Percentiles rank a stretch among this genome's conserved stretches.
Conservation (phyloP, 306 rosid genomes). For the barrel medic (Medicago truncatula) region DNA sequence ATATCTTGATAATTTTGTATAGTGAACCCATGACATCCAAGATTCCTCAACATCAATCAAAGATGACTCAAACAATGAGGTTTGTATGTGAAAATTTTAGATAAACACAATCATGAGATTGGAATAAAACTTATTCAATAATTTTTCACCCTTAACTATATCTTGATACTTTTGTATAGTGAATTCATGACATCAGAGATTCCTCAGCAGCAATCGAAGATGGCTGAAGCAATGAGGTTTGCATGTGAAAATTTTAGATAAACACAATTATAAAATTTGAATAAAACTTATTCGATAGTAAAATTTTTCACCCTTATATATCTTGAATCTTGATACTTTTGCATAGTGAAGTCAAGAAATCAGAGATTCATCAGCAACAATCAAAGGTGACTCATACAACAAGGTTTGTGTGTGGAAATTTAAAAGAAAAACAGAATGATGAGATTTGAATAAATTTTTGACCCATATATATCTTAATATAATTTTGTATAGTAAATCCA, state of each 20-base stretch:
- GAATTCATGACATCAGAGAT: too few species aligned
- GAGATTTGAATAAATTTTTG: neutral
- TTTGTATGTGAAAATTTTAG: too few species aligned
- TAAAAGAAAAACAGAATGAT: neutral
- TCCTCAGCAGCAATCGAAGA: neutral
- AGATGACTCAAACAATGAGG: too few species aligned
- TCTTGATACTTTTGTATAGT: too few species aligned
- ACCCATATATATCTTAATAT: slow-evolving; percentile 1
- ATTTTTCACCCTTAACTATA: too few species aligned
- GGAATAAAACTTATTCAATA: too few species aligned
- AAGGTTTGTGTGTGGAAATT: neutral
- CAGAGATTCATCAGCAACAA: slow-evolving; percentile 52
- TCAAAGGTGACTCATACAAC: slow-evolving; percentile 44
- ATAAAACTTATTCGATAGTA: neutral
- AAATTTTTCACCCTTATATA: neutral
- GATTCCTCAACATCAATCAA: too few species aligned
- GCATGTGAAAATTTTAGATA: neutral
- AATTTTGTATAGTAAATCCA: slow-evolving; percentile 39
- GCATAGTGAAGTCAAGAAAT: slow-evolving; percentile 50
- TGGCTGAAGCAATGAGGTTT: too few species aligned
- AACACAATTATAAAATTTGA: neutral
- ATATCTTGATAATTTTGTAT: too few species aligned
- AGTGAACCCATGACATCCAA: too few species aligned
- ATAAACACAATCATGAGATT: too few species aligned
- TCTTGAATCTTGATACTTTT: slow-evolving; percentile 8